phyloP scores from a whole-genome alignment of 257 asterid genomes.

The Petrea volubilis region DNA sequence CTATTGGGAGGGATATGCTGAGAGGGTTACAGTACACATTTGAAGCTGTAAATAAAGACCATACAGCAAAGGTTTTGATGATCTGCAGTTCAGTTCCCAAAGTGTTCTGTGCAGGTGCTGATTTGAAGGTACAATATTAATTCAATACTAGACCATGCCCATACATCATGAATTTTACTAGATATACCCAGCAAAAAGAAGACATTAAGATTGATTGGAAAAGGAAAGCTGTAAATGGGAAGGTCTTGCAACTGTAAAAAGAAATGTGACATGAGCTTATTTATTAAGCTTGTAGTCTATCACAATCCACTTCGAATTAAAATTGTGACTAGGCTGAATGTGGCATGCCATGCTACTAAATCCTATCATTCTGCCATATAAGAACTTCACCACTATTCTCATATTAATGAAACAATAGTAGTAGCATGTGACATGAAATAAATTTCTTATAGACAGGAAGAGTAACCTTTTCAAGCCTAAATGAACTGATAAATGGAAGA shows the following conservation, averaged over 20 bases:
- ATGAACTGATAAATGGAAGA: not conserved
- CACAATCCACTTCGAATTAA: not conserved
- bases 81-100: conserved; percentile 79
- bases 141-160: not conserved
- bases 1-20: conserved; percentile 84
- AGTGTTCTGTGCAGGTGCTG: conserved; percentile 97
- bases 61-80: conserved; percentile 64
- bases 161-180: conserved; percentile 1
- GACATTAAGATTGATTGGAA: not conserved
- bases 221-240: not conserved
- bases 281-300: too few relatives aligned
- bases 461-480: too few relatives aligned
- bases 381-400: not conserved
- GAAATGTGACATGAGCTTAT: not conserved
- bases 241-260: not conserved
- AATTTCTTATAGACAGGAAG: too few relatives aligned
- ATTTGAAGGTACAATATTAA: conserved; percentile 66
- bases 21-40: conserved; percentile 62
- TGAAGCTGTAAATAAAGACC: conserved; percentile 58
- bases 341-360: not conserved
- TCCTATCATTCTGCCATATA: not conserved
- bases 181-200: not conserved
- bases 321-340: not conserved
- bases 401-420: not conserved
- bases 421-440: not conserved